Base-by-base conservation (phyloP, 2,329 filamentous ascomycete genomes). In the Trichoderma lentiforme region DNA sequence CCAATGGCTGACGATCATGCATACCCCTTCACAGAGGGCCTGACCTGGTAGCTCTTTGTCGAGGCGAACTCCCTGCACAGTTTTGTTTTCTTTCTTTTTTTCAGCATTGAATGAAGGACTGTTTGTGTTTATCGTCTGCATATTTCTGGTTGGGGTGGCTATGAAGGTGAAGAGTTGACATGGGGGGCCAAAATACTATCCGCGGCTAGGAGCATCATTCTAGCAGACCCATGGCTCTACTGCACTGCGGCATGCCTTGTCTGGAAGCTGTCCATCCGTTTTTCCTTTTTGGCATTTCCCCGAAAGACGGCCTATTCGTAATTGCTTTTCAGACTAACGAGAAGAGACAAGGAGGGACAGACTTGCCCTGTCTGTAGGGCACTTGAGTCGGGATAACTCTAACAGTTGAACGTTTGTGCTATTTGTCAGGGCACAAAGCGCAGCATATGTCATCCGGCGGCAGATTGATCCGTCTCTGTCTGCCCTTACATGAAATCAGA, bases 251-350 rank as follows among this genome's bases (percentile, higher is more conserved):
- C 56, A 60, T 36, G 36, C 28, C 39, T 51, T 15, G 28, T 26
- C 28, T 58, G n/a, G 28, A 32, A 36, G 4, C 32, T 51, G 39
- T 3, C n/a, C 43, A 69, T 51, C 56, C 56, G 65, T 69, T 69
- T 69, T 51, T 34, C 66, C 66, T 62, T 62, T 69, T 34, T 62
- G 15, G 56, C 66, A 61, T 70, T 62, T 70, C 66, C 21, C 66
- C 66, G 66, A 70, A 28, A 18, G 18, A 39, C 51, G 51, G 51
- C 51, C 18, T 39, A 24, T 39, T 39, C 24, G 51, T 36, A 21
- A 57, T 57, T 30, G 32, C 64, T 30, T 28, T 51, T 56, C 47
- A 66, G 47, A 28, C 63, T 36, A 66, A 36, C 15, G 39, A 43
- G 39, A 18, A 43, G 15, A 43, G 18, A 43, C 30, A 66, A 39